Evolutionary conservation across 192 early-diverging fungal genomes (phyloP).

Genomic region (Mortierella hygrophila): DNA sequence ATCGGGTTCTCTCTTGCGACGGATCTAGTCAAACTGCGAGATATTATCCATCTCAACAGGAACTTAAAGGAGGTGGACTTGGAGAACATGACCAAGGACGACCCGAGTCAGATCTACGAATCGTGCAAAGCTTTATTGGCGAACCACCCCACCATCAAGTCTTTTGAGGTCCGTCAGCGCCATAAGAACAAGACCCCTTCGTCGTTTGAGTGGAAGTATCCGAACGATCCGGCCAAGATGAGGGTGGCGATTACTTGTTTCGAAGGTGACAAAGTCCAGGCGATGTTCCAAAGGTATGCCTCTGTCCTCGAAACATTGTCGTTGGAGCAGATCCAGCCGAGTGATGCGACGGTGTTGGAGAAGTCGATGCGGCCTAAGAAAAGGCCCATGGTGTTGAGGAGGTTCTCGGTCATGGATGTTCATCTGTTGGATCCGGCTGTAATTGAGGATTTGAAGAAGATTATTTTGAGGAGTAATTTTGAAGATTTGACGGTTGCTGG

Average conservation of each 20-base stretch:
- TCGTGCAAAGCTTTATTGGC: conserved; percentile 21
- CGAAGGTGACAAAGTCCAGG: conserved; percentile 28
- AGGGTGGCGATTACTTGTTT: conserved; percentile 4
- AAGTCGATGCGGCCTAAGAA: conserved; percentile 30
- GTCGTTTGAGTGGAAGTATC: conserved; percentile 12
- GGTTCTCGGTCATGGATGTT: conserved; percentile 6
- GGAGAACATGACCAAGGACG: conserved; percentile 14
- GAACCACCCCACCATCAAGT: conserved; percentile 17
- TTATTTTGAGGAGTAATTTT: conserved; percentile 16
- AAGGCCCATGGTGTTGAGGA: conserved; percentile 27
- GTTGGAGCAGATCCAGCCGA: background rate
- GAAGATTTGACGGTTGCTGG: conserved; percentile 3
- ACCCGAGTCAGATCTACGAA: conserved; percentile 49
- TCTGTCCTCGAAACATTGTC: background rate
- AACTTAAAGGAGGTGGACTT: conserved; percentile 15
- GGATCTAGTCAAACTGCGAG: conserved; percentile 26
- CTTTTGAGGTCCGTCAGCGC: conserved; percentile 14
- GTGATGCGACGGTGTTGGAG: conserved; percentile 30
- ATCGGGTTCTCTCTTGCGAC: conserved; percentile 1
- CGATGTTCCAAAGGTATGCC: conserved; percentile 37
- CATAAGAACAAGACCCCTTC: conserved; percentile 2
- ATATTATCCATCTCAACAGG: conserved; percentile 27
- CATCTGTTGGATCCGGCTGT: conserved; percentile 6
- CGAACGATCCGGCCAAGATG: conserved; percentile 15
- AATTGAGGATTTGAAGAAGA: conserved; percentile 27